Base-by-base conservation (phyloP, 2,329 filamentous ascomycete species). In the Monosporascus sp. region DNA sequence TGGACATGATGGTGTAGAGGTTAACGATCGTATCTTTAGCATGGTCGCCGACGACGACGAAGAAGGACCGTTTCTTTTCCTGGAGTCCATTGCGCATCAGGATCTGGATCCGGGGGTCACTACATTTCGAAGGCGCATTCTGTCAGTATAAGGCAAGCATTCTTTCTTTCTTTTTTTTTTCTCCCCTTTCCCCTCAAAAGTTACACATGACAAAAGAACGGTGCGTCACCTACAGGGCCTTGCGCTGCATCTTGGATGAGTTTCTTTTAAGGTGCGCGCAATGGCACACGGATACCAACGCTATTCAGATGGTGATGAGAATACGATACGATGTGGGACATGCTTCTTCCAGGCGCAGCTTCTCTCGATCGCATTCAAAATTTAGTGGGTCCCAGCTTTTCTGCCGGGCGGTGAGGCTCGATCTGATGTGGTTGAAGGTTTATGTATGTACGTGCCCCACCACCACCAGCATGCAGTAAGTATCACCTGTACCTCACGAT, bases 51-150 rank as follows among this genome's bases (percentile, higher is more conserved):
- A 99, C 93, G 24, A 99, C 86, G 53, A 99, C 90, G 72, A 99
- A 95, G 78, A 99, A 97, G 75, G 89, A 96, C 71, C 94, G 84
- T 77, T 97, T 97, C 82, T 96, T 97, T 72, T 97, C 91, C 72
- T 89, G 90, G 57, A 92, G 79, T 60, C 89, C 88, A 88, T 96
- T 97, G 70, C 87, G 84, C 67, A 97, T 93, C 63, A 97, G 84
- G 71, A 91, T 87, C 55, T 88, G 89, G 65, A 97, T 96, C 72
- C 91, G 89, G 75, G 89, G 88, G 73, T 96, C 91, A 68, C 90
- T 91, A 58, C 22, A 24, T 14, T 11, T 46, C 17, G 17, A 20
- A 41, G 38, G 17, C 38, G 38, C 18, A 41, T n/a, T n/a, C 6
- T 41, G 38, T 41, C 18, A 41, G 38, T n/a, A 41, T 41, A 51